phyloP scores from a whole-genome alignment of 106 monocot genomes.

The Acorus gramineus region DNA sequence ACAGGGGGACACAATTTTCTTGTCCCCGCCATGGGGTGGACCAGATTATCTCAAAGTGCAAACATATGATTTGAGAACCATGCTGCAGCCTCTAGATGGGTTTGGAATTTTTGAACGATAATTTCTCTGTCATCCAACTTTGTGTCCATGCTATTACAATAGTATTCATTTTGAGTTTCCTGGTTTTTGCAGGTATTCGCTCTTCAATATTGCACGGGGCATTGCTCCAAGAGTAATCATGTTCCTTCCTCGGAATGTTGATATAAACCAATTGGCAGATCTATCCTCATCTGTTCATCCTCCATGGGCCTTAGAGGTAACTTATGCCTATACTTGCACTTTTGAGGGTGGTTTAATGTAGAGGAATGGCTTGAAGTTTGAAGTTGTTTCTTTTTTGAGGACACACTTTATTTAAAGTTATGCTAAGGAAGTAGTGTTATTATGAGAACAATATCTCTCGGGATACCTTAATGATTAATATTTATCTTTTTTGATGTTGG shows the following conservation, averaged over 20 bases:
- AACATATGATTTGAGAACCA: constrained; percentile 56
- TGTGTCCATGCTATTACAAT: not conserved
- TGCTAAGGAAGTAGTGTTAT: no score
- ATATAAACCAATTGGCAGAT: constrained; percentile 72
- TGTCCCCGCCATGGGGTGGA: constrained; percentile 99
- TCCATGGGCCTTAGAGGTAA: constrained; percentile 89
- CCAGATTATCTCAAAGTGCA: constrained; percentile 72
- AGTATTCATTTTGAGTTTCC: not conserved
- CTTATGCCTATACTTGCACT: constrained; percentile 1
- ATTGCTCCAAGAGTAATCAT: constrained; percentile 80
- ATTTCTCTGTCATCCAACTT: not conserved
- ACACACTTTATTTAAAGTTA: no score
- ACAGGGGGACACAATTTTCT: constrained; percentile 65
- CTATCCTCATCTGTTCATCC: constrained; percentile 47
- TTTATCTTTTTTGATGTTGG: no score
- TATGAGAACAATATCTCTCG: no score
- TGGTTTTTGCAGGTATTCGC: constrained; percentile 33
- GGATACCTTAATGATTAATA: no score
- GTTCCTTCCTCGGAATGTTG: constrained; percentile 87
- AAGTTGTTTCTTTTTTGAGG: no score
- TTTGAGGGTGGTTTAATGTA: no score
- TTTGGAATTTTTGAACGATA: constrained; percentile 14
- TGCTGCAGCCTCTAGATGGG: constrained; percentile 86
- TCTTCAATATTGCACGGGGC: constrained; percentile 53
- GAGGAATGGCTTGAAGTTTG: no score